Evolutionary conservation across 2,329 filamentous ascomycete genomes (phyloP).

Genomic region (Ophidiomyces ophidiicola): DNA sequence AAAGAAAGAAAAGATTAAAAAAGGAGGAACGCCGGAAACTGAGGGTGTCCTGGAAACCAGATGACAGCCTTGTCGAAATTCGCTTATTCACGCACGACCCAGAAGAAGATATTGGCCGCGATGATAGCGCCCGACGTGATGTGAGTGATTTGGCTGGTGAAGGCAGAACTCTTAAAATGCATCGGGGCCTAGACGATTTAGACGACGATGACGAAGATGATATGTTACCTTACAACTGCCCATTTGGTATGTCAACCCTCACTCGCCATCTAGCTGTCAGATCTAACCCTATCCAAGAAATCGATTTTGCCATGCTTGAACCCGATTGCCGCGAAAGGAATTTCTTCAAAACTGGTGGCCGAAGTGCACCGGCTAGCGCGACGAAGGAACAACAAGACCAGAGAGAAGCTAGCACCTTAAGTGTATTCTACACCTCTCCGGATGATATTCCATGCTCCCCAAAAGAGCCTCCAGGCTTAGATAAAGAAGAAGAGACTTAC

Average conservation of each 20-base stretch:
- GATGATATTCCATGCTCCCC: constrained; percentile 37
- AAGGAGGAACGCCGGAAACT: constrained; percentile 51
- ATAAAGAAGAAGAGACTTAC: constrained; percentile 26
- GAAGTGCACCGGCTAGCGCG: constrained; percentile 27
- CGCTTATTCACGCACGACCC: constrained; percentile 51
- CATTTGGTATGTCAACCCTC: constrained; percentile 24
- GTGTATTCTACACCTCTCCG: constrained; percentile 37
- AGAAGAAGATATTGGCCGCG: constrained; percentile 49
- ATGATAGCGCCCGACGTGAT: constrained; percentile 47
- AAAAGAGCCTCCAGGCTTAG: constrained; percentile 34
- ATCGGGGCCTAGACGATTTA: constrained; percentile 44
- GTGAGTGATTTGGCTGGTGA: constrained; percentile 48
- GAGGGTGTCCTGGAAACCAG: constrained; percentile 49
- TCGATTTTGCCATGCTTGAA: constrained; percentile 30
- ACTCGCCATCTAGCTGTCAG: neutral
- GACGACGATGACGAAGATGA: constrained; percentile 48
- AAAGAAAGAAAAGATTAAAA: constrained; percentile 46
- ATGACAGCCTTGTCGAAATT: constrained; percentile 44
- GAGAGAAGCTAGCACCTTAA: constrained; percentile 37
- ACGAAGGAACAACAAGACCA: constrained; percentile 36
- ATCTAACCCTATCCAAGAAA: constrained; percentile 21
- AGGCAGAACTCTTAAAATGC: constrained; percentile 39
- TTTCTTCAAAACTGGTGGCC: constrained; percentile 34
- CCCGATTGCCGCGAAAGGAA: constrained; percentile 27
- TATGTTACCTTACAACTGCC: constrained; percentile 25